phyloP scores from a whole-genome alignment of 768 basidiomycete genomes.

The Tylopilus vinaceipallidus region DNA sequence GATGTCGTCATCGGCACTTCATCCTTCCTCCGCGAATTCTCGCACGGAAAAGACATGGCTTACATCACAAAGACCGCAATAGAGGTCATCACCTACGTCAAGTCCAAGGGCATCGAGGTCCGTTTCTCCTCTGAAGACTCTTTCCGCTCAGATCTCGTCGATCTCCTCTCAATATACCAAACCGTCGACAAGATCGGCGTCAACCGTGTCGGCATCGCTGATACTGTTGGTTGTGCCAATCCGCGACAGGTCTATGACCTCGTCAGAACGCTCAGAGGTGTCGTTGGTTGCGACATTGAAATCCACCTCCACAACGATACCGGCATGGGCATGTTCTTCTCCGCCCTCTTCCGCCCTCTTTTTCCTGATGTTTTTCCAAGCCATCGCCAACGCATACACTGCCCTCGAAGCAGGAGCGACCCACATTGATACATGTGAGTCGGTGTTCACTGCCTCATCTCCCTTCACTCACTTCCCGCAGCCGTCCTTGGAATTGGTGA shows the following conservation, averaged over 20 bases:
- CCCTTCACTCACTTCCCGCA: conserved; percentile 26
- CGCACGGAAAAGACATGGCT: conserved; percentile 99
- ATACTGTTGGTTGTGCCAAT: conserved; percentile 99
- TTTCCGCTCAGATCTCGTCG: conserved; percentile 99
- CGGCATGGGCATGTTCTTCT: conserved; percentile 69
- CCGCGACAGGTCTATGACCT: conserved; percentile 98
- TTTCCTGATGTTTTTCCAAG: conserved; percentile 36
- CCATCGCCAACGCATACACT: conserved; percentile 97
- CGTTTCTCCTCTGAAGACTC: conserved; percentile 99
- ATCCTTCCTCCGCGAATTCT: conserved; percentile 98
- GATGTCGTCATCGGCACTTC: conserved; percentile 99
- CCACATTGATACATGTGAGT: conserved; percentile 94
- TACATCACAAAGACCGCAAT: conserved; percentile 99
- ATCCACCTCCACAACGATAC: conserved; percentile 99
- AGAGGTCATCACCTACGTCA: conserved; percentile 98
- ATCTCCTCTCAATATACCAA: conserved; percentile 97
- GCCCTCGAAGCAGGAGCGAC: conserved; percentile 99
- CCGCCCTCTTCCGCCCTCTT: background rate
- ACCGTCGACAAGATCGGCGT: conserved; percentile 99
- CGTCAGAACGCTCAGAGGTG: conserved; percentile 92
- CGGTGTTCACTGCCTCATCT: background rate
- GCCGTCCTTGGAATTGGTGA: conserved; percentile 98
- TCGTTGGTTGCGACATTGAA: conserved; percentile 97
- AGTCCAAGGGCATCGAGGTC: conserved; percentile 99
- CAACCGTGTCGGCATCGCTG: conserved; percentile 97